phyloP scores from a whole-genome alignment of 106 monocot genomes.

The Iris macrosiphon region DNA sequence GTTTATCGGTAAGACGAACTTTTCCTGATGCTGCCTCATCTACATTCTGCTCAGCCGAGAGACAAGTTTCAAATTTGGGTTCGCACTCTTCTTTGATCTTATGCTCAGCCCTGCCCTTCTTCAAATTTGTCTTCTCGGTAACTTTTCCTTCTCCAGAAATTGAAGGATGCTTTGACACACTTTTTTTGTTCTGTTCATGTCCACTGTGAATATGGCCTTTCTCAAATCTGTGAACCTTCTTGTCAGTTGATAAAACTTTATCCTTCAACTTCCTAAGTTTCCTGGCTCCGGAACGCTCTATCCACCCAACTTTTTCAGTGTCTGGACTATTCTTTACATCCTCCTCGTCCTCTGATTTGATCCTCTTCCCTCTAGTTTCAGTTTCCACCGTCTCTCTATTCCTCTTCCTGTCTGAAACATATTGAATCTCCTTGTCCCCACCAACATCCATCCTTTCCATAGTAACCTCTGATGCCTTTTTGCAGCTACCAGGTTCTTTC shows the following conservation, averaged over 20 bases:
- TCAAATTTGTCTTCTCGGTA: too few species aligned
- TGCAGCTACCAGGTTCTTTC: too few species aligned
- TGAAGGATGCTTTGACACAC: background rate
- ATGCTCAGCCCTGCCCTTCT: too few species aligned
- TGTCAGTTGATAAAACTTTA: background rate
- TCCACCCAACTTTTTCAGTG: constrained; percentile 12
- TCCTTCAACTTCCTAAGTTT: constrained; percentile 10
- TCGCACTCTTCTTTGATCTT: background rate
- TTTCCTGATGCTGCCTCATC: background rate
- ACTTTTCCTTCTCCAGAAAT: background rate
- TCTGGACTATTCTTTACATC: background rate
- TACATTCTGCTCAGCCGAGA: background rate
- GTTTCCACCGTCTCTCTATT: background rate
- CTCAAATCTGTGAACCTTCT: background rate
- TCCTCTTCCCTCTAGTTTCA: background rate
- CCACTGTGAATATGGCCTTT: background rate
- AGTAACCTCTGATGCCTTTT: too few species aligned
- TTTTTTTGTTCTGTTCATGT: background rate
- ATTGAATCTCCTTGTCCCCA: background rate
- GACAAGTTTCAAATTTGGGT: background rate
- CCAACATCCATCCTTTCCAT: background rate
- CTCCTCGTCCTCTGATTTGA: background rate
- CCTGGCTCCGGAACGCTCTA: constrained; percentile 3
- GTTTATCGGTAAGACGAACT: background rate
- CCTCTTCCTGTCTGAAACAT: constrained; percentile 3